phyloP scores from a whole-genome alignment of 768 basidiomycete species.

The Hortiboletus flavorubellus region DNA sequence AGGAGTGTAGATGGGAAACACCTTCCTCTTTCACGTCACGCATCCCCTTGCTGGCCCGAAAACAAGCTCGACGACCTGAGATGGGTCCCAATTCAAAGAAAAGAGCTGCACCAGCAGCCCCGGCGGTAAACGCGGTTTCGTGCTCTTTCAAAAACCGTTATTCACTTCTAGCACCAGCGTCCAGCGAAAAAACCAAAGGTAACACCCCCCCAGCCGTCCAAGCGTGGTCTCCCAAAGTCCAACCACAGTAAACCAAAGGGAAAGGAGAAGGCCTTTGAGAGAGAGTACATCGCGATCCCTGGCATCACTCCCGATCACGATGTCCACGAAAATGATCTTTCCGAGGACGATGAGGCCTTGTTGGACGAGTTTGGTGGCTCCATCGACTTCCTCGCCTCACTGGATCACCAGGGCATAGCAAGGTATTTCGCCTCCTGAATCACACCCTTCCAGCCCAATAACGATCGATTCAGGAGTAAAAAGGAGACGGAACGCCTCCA shows the following conservation, averaged over 20 bases:
- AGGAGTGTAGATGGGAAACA: conserved; percentile 12
- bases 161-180: conserved; percentile 25
- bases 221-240: not conserved
- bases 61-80: not conserved
- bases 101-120: conserved; percentile 30
- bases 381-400: conserved; percentile 59
- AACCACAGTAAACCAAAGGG: conserved; percentile 39
- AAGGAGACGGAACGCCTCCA: conserved; percentile 75
- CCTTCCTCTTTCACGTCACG: conserved; percentile 19
- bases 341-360: conserved; percentile 68
- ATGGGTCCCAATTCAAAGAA: conserved; percentile 35
- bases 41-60: not conserved
- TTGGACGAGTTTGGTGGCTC: conserved; percentile 62
- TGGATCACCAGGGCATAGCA: conserved; percentile 80
- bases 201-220: conserved; percentile 24
- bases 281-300: conserved; percentile 63
- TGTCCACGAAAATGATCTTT: conserved; percentile 42
- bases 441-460: not conserved
- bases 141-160: not conserved
- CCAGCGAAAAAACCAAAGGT: conserved; percentile 64
- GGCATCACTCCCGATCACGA: conserved; percentile 1
- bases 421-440: conserved; percentile 48
- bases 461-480: conserved; percentile 60
- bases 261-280: conserved; percentile 60
- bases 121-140: conserved; percentile 23